phyloP scores from a whole-genome alignment of 176 grass and related monocot genomes.

The Thalia dealbata region DNA sequence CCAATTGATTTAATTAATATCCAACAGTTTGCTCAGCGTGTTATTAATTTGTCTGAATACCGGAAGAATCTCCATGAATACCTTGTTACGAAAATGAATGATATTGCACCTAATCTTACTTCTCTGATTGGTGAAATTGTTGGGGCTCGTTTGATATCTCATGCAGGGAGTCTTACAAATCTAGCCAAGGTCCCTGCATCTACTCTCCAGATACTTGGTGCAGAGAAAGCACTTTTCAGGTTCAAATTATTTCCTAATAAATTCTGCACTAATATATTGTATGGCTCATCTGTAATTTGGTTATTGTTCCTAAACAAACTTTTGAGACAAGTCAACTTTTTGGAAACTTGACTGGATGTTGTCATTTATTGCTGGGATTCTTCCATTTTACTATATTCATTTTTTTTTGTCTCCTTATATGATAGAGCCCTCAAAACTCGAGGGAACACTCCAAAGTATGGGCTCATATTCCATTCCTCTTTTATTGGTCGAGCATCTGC shows the following conservation, averaged over 20 bases:
- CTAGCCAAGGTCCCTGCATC: slow-evolving; percentile 89
- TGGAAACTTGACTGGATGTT: not conserved
- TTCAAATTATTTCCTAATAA: slow-evolving; percentile 12
- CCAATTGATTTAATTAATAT: slow-evolving; percentile 85
- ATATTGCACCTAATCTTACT: slow-evolving; percentile 86
- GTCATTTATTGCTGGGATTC: not conserved
- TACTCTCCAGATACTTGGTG: slow-evolving; percentile 95
- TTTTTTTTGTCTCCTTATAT: not conserved
- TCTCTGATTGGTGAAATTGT: slow-evolving; percentile 84
- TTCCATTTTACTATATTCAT: not conserved
- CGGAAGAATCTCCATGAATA: slow-evolving; percentile 94
- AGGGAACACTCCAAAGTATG: slow-evolving; percentile 95
- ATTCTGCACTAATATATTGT: not conserved
- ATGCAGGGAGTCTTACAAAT: slow-evolving; percentile 97
- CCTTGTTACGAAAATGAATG: slow-evolving; percentile 95
- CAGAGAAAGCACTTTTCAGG: slow-evolving; percentile 96
- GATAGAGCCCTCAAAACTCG: slow-evolving; percentile 71
- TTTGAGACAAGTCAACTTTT: not conserved
- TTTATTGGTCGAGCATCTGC: slow-evolving; percentile 92
- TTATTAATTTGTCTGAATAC: slow-evolving; percentile 87
- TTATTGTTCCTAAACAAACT: not conserved
- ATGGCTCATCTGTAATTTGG: not conserved
- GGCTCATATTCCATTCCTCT: slow-evolving; percentile 93
- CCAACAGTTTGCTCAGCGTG: slow-evolving; percentile 76
- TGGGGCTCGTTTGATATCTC: slow-evolving; percentile 85